phyloP scores from a whole-genome alignment of 495 filamentous ascomycete species.

The Pyrenula aspistea region DNA sequence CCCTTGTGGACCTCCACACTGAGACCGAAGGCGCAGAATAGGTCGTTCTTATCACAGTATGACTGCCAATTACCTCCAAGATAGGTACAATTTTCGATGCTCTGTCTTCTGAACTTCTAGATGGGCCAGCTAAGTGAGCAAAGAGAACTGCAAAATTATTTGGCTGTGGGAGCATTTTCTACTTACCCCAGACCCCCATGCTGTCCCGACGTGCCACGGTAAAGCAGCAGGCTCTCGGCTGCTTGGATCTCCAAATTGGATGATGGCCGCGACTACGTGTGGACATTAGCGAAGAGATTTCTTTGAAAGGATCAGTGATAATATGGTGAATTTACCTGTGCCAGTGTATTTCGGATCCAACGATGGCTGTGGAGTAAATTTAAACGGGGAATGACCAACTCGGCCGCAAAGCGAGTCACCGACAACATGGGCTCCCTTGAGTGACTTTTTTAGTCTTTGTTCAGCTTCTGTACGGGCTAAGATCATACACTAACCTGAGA shows the following conservation, averaged over 20 bases:
- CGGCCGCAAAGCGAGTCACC: background rate
- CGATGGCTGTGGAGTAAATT: background rate
- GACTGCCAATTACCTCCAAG: background rate
- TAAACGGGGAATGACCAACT: background rate
- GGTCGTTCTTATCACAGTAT: background rate
- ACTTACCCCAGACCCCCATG: background rate
- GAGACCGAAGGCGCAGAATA: background rate
- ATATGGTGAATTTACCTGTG: background rate
- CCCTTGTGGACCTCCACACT: background rate
- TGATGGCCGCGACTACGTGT: background rate
- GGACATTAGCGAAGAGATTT: background rate
- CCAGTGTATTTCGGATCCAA: background rate
- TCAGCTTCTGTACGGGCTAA: background rate
- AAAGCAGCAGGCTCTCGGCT: background rate
- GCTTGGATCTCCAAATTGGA: background rate
- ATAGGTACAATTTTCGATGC: background rate
- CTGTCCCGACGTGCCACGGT: background rate
- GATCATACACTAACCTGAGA: background rate
- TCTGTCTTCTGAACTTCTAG: background rate
- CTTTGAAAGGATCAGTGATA: background rate
- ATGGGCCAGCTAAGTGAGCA: background rate
- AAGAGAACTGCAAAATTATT: background rate
- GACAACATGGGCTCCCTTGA: background rate
- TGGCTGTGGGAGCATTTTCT: background rate
- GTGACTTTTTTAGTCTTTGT: background rate